Conservation (phyloP, 768 basidiomycete genomes). For the Pisolithus tinctorius region DNA sequence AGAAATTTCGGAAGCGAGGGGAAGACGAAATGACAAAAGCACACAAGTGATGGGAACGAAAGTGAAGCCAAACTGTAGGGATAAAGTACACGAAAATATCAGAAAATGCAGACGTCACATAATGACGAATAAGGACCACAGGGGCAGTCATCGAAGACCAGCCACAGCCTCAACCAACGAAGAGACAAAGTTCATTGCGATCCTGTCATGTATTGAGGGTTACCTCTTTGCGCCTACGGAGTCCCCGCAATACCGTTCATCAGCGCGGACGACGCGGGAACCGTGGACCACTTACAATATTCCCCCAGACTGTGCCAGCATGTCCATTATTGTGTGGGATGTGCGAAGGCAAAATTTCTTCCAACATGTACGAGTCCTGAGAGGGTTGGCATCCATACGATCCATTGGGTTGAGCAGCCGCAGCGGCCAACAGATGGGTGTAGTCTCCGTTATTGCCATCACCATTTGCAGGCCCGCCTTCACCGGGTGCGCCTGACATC, state of each 20-base stretch:
- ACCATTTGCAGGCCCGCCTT: slow-evolving; percentile 10
- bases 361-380: slow-evolving; percentile 62
- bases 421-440: slow-evolving; percentile 50
- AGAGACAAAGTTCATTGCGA: slow-evolving; percentile 1
- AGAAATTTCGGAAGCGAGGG: neutral
- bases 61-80: neutral
- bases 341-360: slow-evolving; percentile 48
- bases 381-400: slow-evolving; percentile 49
- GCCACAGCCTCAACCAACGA: neutral
- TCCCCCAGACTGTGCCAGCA: slow-evolving; percentile 35
- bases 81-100: slow-evolving; percentile 6
- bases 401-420: slow-evolving; percentile 48
- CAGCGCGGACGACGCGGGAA: slow-evolving; percentile 25
- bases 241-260: slow-evolving; percentile 15
- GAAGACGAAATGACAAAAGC: neutral
- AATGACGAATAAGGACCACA: slow-evolving; percentile 30
- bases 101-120: slow-evolving; percentile 8
- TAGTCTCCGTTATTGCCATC: slow-evolving; percentile 34
- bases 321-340: slow-evolving; percentile 23
- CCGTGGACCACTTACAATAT: slow-evolving; percentile 34
- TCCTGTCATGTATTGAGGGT: slow-evolving; percentile 15
- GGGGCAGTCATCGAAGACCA: neutral
- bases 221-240: slow-evolving; percentile 18
- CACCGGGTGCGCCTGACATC: slow-evolving; percentile 10
- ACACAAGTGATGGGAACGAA: slow-evolving; percentile 4